Conservation (phyloP, 257 asterid species). For the Sherardia arvensis region DNA sequence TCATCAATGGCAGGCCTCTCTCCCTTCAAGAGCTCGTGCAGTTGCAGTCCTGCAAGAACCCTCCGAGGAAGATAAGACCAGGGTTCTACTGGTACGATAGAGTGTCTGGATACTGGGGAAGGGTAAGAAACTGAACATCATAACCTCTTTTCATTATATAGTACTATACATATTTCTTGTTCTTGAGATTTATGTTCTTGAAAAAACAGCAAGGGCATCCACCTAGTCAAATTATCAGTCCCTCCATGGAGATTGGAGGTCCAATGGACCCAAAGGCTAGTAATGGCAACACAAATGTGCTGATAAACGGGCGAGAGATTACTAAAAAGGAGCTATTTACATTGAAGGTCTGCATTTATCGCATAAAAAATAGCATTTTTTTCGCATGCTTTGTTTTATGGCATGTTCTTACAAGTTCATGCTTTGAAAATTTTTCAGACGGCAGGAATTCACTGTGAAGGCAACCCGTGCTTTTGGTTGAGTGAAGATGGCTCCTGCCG, state of each 20-base stretch:
- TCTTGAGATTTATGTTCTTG: constrained; percentile 2
- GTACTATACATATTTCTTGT: not conserved
- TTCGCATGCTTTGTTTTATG: constrained; percentile 4
- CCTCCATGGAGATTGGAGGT: constrained; percentile 47
- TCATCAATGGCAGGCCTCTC: constrained; percentile 50
- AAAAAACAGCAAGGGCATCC: constrained; percentile 67
- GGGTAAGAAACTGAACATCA: constrained; percentile 34
- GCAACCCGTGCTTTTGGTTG: constrained; percentile 64
- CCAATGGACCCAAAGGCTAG: constrained; percentile 46
- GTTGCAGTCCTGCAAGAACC: constrained; percentile 57
- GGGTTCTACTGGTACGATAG: constrained; percentile 92
- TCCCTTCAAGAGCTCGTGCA: constrained; percentile 43
- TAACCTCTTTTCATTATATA: not conserved
- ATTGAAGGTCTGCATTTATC: constrained; percentile 43
- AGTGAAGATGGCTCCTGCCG: constrained; percentile 55
- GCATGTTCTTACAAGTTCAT: constrained; percentile 14
- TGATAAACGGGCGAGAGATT: constrained; percentile 67
- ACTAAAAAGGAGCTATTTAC: constrained; percentile 51
- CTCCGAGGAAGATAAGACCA: constrained; percentile 81
- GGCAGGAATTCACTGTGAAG: constrained; percentile 63
- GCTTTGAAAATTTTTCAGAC: constrained; percentile 27
- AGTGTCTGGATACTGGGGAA: constrained; percentile 91
- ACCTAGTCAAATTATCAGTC: constrained; percentile 73
- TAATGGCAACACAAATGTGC: constrained; percentile 61
- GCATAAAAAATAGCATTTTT: not conserved